A percentile compares a stretch with the other conserved stretches of the same genome.
Evolutionary conservation across 768 basidiomycete species (phyloP).

Genomic region (Hericium erinaceus): DNA sequence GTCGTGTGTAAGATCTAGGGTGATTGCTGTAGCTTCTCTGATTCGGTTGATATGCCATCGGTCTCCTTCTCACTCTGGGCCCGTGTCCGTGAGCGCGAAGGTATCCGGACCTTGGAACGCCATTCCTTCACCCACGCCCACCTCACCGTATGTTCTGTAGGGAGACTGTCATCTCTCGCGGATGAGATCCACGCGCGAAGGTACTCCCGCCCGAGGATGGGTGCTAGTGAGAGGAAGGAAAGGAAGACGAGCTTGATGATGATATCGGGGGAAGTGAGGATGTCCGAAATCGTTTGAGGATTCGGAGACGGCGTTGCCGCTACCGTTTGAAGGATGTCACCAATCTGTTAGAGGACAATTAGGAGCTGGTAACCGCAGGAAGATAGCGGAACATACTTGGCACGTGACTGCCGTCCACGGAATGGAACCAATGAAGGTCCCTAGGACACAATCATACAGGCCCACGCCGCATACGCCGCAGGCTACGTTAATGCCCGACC

Average conservation of each 20-base stretch:
- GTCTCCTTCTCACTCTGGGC: conserved; percentile 5
- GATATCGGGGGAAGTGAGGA: conserved; percentile 78
- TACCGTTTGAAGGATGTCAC: conserved; percentile 80
- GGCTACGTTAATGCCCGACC: conserved; percentile 96
- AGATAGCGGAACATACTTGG: conserved; percentile 40
- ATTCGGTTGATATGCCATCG: conserved; percentile 2
- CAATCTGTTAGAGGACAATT: conserved; percentile 41
- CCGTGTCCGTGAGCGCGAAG: conserved; percentile 41
- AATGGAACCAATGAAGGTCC: conserved; percentile 73
- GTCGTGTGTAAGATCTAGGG: neutral
- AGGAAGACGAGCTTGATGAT: conserved; percentile 77
- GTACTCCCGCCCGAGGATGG: conserved; percentile 68
- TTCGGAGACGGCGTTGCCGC: conserved; percentile 62
- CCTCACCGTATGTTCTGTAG: conserved; percentile 33
- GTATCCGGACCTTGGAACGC: conserved; percentile 49
- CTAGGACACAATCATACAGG: conserved; percentile 64
- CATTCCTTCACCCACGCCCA: conserved; percentile 66
- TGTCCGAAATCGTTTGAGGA: conserved; percentile 71
- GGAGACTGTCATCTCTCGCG: conserved; percentile 6
- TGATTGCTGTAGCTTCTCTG: neutral
- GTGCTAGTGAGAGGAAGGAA: conserved; percentile 77
- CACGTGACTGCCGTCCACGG: conserved; percentile 93
- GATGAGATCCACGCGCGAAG: conserved; percentile 47
- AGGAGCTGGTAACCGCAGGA: neutral
- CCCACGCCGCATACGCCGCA: conserved; percentile 86